These are phyloP conservation scores for Fusarium lateritium DNA, from an alignment of 2,329 filamentous ascomycete genomes.

Conservation along the genomic window DNA sequence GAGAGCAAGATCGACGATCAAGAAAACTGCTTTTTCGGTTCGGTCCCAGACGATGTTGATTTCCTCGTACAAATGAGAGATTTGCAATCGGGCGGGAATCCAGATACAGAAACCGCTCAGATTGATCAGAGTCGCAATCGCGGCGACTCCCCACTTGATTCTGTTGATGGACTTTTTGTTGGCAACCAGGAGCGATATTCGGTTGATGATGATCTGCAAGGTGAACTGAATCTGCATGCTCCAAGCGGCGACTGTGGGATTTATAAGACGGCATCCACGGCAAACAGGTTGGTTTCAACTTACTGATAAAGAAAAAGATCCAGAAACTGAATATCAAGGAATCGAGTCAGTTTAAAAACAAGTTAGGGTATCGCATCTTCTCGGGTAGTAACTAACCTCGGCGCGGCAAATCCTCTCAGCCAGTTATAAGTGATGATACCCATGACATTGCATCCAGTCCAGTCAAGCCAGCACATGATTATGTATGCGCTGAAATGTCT, in stretches of 20 bases:
- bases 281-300: background rate
- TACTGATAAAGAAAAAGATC: slow-evolving; percentile 42
- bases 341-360: background rate
- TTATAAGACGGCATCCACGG: background rate
- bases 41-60: slow-evolving; percentile 40
- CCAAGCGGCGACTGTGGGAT: slow-evolving; percentile 24
- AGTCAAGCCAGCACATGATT: slow-evolving; percentile 40
- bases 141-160: slow-evolving; percentile 29
- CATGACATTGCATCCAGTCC: slow-evolving; percentile 38
- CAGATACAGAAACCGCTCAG: slow-evolving; percentile 39
- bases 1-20: slow-evolving; percentile 28
- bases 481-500: slow-evolving; percentile 31
- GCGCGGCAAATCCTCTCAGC: slow-evolving; percentile 9
- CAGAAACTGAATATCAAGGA: slow-evolving; percentile 13
- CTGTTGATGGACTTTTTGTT: slow-evolving; percentile 28
- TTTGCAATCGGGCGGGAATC: slow-evolving; percentile 33
- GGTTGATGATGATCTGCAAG: slow-evolving; percentile 39
- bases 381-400: slow-evolving; percentile 9
- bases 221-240: slow-evolving; percentile 42
- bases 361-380: rapidly evolving
- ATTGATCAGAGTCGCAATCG: slow-evolving; percentile 31
- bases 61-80: slow-evolving; percentile 26
- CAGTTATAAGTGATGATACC: slow-evolving; percentile 31
- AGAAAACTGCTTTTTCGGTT: slow-evolving; percentile 36
- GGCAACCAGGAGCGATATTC: slow-evolving; percentile 30